Evolutionary conservation across 2,329 filamentous ascomycete genomes (phyloP), one percentile per base, ranked within the genome.

Genomic region (Endocalyx cinctus): DNA sequence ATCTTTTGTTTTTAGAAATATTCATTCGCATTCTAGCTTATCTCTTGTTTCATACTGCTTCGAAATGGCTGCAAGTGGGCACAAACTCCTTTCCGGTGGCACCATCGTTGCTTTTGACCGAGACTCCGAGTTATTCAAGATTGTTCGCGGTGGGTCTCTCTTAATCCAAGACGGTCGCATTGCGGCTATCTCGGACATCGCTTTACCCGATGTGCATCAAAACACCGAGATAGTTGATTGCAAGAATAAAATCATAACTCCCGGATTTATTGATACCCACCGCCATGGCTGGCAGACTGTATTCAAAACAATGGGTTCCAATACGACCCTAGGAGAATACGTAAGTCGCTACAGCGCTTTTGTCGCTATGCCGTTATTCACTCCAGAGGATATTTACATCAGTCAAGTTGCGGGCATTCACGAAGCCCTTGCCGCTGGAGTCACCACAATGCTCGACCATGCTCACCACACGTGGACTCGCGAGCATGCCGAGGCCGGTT

Each of bases 261-360:
- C 70, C 0, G 71, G 72, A 10, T 74, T 76, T 48, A 58, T 76
- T 35, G 67, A 75, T 48, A 74, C 70, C 0, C 72, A 76, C 40
- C 62, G 63, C 2, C 68, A 72, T 38, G 58, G 62, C 1, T 74
- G 71, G 72, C 69, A 75, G 43, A 74, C 72, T 0, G 66, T 60
- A 5, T 69, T 64, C 48, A 71, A 69, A 42, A 73, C 70, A 0
- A 41, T 76, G 1, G 67, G 40, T 2, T 66, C 68, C 14, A 71
- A 77, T 43, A 69, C 64, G 0, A 67, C 60, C 0, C 51, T 73
- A 6, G 50, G 58, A 11, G 58, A 70, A 35, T 74, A 72, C 45
- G 62, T 71, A 17, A 39, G 32, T 17, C 59, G 63, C 14, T 67
- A 64, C 33, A 54, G 62, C 34, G 55, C 62, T 27, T 59, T 47